These are phyloP conservation scores for Sporothrix pallida DNA, from an alignment of 2,329 filamentous ascomycete species.

Conservation along the genomic window DNA sequence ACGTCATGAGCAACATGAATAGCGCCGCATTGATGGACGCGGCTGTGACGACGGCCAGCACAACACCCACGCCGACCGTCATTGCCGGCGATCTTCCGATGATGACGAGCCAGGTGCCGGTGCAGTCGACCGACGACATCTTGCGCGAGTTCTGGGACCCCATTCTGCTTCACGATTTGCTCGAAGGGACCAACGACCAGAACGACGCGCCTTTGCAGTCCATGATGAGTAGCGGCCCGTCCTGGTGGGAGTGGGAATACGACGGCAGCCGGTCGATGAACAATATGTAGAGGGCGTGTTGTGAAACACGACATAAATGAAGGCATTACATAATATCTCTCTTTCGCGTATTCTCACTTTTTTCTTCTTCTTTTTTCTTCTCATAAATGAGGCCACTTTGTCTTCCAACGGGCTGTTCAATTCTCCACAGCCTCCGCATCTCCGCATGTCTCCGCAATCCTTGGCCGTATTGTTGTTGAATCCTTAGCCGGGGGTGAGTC, in stretches of 20 bases:
- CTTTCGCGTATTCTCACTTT: no score
- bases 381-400: no score
- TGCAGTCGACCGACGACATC: conserved; percentile 29
- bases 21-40: neutral
- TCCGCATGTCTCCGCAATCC: neutral
- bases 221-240: conserved; percentile 26
- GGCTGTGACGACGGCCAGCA: neutral
- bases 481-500: no score
- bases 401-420: no score
- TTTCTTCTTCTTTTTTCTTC: no score
- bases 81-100: neutral
- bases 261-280: neutral
- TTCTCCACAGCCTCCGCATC: neutral
- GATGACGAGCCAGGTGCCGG: neutral
- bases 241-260: conserved; percentile 29
- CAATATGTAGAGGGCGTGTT: no score
- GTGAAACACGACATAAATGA: no score
- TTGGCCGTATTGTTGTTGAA: no score
- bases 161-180: conserved; percentile 30
- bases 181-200: conserved; percentile 18
- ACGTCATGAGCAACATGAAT: neutral
- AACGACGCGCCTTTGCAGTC: conserved; percentile 6
- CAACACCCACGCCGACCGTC: conserved; percentile 1
- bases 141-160: conserved; percentile 32
- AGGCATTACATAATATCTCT: no score